Evolutionary conservation across 306 rosid genomes (phyloP).

Genomic region (Quercus wislizeni): DNA sequence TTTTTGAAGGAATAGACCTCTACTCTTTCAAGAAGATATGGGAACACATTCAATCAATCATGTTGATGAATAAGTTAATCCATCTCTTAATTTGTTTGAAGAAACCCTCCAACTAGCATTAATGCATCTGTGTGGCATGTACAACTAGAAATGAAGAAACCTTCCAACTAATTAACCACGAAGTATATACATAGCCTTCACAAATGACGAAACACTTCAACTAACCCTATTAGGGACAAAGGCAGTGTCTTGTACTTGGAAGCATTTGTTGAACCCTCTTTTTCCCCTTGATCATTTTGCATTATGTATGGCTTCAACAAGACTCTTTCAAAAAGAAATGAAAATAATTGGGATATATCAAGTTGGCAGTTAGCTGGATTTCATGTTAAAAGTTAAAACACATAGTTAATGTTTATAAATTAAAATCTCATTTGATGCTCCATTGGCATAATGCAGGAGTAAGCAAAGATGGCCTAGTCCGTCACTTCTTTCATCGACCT

Average conservation of each 20-base stretch:
- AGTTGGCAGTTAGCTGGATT: background rate
- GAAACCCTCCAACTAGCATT: background rate
- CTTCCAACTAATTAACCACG: background rate
- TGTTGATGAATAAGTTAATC: background rate
- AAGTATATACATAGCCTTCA: background rate
- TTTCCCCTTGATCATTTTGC: too few species aligned
- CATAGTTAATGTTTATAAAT: background rate
- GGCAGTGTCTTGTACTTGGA: background rate
- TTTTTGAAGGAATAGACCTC: background rate
- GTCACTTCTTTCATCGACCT: constrained; percentile 60
- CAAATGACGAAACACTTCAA: background rate
- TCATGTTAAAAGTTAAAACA: background rate
- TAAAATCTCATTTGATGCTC: background rate
- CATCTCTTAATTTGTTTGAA: background rate
- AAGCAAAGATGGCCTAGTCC: constrained; percentile 51
- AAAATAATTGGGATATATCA: background rate
- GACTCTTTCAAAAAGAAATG: too few species aligned
- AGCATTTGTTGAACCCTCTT: too few species aligned
- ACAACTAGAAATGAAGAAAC: background rate
- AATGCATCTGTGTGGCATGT: background rate
- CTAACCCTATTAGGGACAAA: background rate
- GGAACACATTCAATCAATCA: background rate
- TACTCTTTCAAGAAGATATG: background rate
- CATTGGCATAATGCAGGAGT: constrained; percentile 34
- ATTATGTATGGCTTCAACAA: too few species aligned